These are phyloP conservation scores for Zasmidium angulare DNA, from an alignment of 2,329 filamentous ascomycete species.

Conservation along the genomic window DNA sequence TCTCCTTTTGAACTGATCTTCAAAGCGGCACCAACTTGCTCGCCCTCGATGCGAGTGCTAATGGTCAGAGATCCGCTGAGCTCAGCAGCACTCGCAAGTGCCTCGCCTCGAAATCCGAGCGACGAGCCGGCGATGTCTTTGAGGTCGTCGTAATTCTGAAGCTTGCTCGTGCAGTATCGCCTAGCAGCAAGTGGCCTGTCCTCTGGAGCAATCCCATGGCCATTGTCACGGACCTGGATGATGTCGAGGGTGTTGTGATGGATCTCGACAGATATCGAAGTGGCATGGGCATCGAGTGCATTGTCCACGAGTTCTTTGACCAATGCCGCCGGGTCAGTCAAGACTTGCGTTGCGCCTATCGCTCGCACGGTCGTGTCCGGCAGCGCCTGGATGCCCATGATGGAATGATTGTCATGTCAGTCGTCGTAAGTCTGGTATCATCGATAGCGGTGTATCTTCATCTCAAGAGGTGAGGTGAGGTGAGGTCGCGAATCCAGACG, in stretches of 20 bases:
- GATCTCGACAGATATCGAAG: slow-evolving; percentile 63
- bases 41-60: slow-evolving; percentile 63
- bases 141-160: slow-evolving; percentile 64
- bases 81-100: slow-evolving; percentile 64
- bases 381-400: slow-evolving; percentile 44
- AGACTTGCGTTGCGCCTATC: slow-evolving; percentile 61
- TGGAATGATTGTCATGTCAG: slow-evolving; percentile 1
- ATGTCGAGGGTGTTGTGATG: slow-evolving; percentile 66
- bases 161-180: slow-evolving; percentile 72
- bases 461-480: slow-evolving; percentile 6
- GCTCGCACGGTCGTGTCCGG: slow-evolving; percentile 49
- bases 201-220: slow-evolving; percentile 64
- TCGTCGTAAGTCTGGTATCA: slow-evolving; percentile 5
- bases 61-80: slow-evolving; percentile 58
- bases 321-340: slow-evolving; percentile 60
- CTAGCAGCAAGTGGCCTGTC: slow-evolving; percentile 65
- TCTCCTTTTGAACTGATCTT: slow-evolving; percentile 53
- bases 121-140: slow-evolving; percentile 55
- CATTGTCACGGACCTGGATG: slow-evolving; percentile 72
- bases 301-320: slow-evolving; percentile 80
- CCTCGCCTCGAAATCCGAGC: slow-evolving; percentile 76
- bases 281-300: slow-evolving; percentile 69
- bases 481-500: not conserved
- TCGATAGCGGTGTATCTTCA: no score
- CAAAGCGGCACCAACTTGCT: slow-evolving; percentile 57